Evolutionary conservation across 352 stramenopile species (phyloP).

Genomic region (Pythium pectinolyticum): DNA sequence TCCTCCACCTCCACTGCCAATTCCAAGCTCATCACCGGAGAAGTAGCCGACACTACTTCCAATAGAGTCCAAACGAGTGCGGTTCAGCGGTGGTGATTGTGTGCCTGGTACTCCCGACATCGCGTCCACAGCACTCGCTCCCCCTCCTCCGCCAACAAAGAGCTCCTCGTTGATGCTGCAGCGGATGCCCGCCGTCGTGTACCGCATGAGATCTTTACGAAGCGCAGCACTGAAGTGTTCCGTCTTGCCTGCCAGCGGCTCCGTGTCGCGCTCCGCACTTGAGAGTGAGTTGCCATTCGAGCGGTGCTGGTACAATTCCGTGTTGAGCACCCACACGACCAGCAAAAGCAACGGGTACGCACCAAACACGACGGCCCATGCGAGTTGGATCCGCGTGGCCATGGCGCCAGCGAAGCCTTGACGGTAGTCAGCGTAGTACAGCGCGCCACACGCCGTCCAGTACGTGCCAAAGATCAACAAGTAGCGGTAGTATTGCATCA

Average conservation of each 20-base stretch:
- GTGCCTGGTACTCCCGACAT: background rate
- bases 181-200: conserved; percentile 81
- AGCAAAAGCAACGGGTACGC: conserved; percentile 71
- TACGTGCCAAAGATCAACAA: conserved; percentile 71
- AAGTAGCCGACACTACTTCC: conserved; percentile 27
- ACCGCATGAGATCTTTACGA: conserved; percentile 84
- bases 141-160: too few species aligned
- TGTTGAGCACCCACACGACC: conserved; percentile 82
- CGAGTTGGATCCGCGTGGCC: conserved; percentile 57
- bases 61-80: conserved; percentile 27
- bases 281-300: conserved; percentile 69
- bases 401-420: conserved; percentile 60
- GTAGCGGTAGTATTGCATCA: conserved; percentile 88
- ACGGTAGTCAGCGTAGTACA: conserved; percentile 79
- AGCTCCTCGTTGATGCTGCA: conserved; percentile 71
- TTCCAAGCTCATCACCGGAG: conserved; percentile 55
- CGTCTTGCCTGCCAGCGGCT: conserved; percentile 41
- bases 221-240: conserved; percentile 81
- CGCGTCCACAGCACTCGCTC: background rate
- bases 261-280: conserved; percentile 47
- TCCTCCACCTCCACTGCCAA: too few species aligned
- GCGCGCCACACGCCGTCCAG: conserved; percentile 58
- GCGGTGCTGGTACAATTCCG: conserved; percentile 78
- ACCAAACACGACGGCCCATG: conserved; percentile 67
- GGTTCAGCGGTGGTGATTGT: conserved; percentile 11